Evolutionary conservation across 176 grass and related monocot species (phyloP).

Genomic region (Ensete glaucum): DNA sequence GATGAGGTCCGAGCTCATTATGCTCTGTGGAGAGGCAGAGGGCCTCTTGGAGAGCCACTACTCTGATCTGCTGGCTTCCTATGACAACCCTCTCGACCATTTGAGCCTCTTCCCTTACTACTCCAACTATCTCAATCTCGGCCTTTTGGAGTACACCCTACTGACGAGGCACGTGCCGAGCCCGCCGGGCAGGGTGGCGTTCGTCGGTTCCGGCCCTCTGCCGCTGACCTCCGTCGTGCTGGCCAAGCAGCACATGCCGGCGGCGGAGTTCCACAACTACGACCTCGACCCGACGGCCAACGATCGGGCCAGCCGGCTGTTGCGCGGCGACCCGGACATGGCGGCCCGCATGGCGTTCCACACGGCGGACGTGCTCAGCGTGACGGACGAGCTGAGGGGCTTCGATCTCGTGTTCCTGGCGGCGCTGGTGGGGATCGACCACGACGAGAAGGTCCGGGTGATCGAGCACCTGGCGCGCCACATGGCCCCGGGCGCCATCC

Average conservation of each 20-base stretch:
- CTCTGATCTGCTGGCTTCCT: constrained; percentile 57
- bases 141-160: constrained; percentile 56
- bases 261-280: constrained; percentile 24
- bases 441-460: constrained; percentile 49
- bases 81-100: constrained; percentile 61
- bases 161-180: constrained; percentile 36
- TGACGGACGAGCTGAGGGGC: constrained; percentile 15
- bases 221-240: constrained; percentile 49
- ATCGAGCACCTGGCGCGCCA: constrained; percentile 45
- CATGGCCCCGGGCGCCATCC: constrained; percentile 53
- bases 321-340: constrained; percentile 38
- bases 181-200: constrained; percentile 35
- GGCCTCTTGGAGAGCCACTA: constrained; percentile 70
- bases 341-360: constrained; percentile 44
- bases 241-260: constrained; percentile 11
- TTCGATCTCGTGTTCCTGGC: constrained; percentile 82
- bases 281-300: constrained; percentile 36
- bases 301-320: constrained; percentile 35
- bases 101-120: constrained; percentile 63
- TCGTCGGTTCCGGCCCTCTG: constrained; percentile 59
- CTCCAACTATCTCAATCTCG: constrained; percentile 70
- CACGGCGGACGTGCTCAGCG: constrained; percentile 47
- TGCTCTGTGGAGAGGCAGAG: constrained; percentile 53
- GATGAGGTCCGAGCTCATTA: constrained; percentile 53
- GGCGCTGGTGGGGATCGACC: constrained; percentile 52